These are phyloP conservation scores for Astrephomene gubernaculifera DNA, from an alignment of 139 green algal genomes.

Conservation along the genomic window DNA sequence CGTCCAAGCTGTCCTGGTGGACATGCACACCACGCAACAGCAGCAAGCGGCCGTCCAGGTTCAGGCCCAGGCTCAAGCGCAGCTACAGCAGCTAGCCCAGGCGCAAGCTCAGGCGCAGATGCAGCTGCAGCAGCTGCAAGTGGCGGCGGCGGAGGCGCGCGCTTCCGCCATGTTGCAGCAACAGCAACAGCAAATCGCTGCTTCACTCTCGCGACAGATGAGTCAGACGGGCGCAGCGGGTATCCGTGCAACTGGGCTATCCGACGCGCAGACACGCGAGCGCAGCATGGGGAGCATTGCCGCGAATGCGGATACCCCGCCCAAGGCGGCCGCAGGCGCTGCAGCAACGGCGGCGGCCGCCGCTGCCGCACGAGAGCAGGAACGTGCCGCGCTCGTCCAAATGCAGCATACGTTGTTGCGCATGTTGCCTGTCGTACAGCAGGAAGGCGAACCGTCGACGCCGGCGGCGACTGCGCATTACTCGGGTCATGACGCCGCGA, in stretches of 20 bases:
- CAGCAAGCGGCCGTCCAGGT: not conserved
- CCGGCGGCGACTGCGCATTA: not conserved
- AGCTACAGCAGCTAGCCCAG: not conserved
- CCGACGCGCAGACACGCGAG: not conserved
- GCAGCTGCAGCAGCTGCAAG: not conserved
- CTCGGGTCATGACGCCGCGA: not conserved
- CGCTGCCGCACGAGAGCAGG: not conserved
- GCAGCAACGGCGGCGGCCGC: not conserved
- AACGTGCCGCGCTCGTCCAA: not conserved
- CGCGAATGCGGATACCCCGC: not conserved
- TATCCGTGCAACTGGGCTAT: not conserved
- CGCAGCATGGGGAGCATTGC: no score
- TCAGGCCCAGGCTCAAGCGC: constrained; percentile 4
- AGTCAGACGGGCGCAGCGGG: not conserved
- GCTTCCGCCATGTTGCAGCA: not conserved
- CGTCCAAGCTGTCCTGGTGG: constrained; percentile 1
- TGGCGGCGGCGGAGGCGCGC: not conserved
- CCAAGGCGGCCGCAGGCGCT: not conserved
- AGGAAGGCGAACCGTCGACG: not conserved
- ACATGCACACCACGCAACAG: constrained; percentile 3
- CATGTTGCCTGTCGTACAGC: not conserved
- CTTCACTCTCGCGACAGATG: not conserved
- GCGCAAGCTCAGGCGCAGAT: not conserved
- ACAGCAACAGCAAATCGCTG: not conserved
- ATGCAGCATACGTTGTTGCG: constrained; percentile 30